Conservation (phyloP, 805 yeast species). For the Allodekkera sacchari region DNA sequence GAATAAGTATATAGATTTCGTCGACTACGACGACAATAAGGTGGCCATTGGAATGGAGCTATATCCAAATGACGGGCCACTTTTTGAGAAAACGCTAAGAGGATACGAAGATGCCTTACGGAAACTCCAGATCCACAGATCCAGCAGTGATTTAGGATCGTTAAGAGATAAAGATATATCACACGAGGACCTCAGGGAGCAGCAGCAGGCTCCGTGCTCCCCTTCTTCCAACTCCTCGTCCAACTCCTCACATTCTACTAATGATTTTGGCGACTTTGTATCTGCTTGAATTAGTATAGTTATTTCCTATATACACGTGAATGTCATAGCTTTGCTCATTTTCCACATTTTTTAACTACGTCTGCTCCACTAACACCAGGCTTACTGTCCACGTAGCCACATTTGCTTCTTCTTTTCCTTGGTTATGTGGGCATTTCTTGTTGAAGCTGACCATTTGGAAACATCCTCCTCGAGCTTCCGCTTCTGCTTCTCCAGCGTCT, state of each 20-base stretch:
- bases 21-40: slow-evolving; percentile 7
- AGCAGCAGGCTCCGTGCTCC: too few relatives aligned
- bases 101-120: slow-evolving; percentile 7
- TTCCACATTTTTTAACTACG: too few relatives aligned
- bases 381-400: slow-evolving; percentile 20
- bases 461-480: slow-evolving; percentile 12
- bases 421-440: slow-evolving; percentile 16
- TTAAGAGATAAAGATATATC: too few relatives aligned
- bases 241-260: too few relatives aligned
- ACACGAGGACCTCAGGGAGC: too few relatives aligned
- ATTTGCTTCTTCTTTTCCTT: slow-evolving; percentile 13
- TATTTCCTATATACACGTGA: too few relatives aligned
- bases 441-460: slow-evolving; percentile 20
- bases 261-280: slow-evolving; percentile 26
- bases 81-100: slow-evolving; percentile 6
- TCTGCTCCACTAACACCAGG: too few relatives aligned
- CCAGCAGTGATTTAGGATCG: too few relatives aligned
- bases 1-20: slow-evolving; percentile 16
- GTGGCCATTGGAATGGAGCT: slow-evolving; percentile 21
- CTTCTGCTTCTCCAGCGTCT: slow-evolving; percentile 12
- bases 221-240: too few relatives aligned
- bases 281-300: slow-evolving; percentile 5
- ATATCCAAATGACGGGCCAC: slow-evolving; percentile 16
- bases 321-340: too few relatives aligned
- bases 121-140: too few relatives aligned